Evolutionary conservation across 495 filamentous ascomycete genomes (phyloP).

Genomic region (Aspergillus sclerotiicarbonarius): DNA sequence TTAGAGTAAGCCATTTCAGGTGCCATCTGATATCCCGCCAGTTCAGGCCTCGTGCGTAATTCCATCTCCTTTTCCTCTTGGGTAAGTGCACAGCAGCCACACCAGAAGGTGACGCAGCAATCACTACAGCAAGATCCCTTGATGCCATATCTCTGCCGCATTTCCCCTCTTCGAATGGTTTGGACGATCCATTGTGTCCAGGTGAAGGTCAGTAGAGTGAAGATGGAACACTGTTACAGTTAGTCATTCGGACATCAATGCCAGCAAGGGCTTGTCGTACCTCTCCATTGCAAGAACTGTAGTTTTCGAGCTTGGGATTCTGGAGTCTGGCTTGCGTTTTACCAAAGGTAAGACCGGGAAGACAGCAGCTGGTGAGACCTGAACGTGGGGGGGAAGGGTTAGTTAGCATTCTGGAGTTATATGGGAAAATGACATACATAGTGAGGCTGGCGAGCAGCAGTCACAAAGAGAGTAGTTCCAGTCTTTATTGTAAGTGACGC

Average conservation of each 20-base stretch:
- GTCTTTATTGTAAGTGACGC: constrained; percentile 8
- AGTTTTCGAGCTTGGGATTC: constrained; percentile 38
- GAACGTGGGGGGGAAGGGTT: not conserved
- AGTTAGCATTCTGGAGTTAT: too few species aligned
- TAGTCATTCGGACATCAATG: not conserved
- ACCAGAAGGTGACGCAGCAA: constrained; percentile 49
- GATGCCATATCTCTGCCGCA: constrained; percentile 52
- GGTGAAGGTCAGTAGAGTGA: constrained; percentile 26
- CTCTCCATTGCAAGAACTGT: constrained; percentile 42
- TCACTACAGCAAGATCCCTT: constrained; percentile 49
- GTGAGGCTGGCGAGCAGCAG: constrained; percentile 12
- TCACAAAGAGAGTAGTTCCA: constrained; percentile 19
- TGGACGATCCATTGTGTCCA: constrained; percentile 38
- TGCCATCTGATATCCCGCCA: constrained; percentile 15
- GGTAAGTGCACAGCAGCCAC: constrained; percentile 49
- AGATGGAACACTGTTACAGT: constrained; percentile 12
- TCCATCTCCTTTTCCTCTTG: constrained; percentile 54
- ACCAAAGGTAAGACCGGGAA: constrained; percentile 54
- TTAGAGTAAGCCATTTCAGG: constrained; percentile 11
- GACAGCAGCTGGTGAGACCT: constrained; percentile 43
- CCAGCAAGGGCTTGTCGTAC: constrained; percentile 26
- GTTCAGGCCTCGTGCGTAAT: constrained; percentile 14
- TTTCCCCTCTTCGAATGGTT: constrained; percentile 50
- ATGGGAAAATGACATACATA: constrained; percentile 7
- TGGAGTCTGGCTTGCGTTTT: constrained; percentile 45